Conservation (phyloP, 345 rosid genomes). For the Linum tenue region DNA sequence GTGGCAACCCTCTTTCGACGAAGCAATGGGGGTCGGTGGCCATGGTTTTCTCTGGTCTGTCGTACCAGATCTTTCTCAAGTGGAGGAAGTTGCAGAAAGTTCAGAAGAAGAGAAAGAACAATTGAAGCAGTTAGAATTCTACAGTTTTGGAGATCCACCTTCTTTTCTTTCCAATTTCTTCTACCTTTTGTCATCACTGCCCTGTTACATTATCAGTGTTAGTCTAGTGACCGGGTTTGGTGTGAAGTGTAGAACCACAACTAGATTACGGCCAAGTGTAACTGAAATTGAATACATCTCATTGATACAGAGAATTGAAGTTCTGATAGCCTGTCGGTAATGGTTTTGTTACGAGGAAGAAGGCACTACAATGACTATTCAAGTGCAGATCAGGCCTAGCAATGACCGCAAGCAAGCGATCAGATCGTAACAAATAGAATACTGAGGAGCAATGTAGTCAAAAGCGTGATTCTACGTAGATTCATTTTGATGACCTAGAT, state of each 20-base stretch:
- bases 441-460: too few species aligned
- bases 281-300: too few species aligned
- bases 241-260: not conserved
- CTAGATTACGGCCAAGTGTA: not conserved
- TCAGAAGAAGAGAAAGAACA: slow-evolving; percentile 67
- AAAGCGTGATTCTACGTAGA: too few species aligned
- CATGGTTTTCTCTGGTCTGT: slow-evolving; percentile 91
- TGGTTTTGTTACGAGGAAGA: too few species aligned
- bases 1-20: slow-evolving; percentile 76
- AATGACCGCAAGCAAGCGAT: too few species aligned
- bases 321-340: too few species aligned
- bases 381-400: too few species aligned
- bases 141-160: slow-evolving; percentile 5
- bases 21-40: slow-evolving; percentile 88
- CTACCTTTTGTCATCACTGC: not conserved
- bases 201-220: not conserved
- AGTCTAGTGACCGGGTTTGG: not conserved
- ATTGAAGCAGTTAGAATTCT: slow-evolving; percentile 14
- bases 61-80: slow-evolving; percentile 82
- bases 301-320: too few species aligned
- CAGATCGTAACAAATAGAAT: too few species aligned
- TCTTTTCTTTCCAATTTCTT: not conserved
- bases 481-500: too few species aligned
- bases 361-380: too few species aligned
- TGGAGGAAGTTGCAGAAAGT: slow-evolving; percentile 69